A percentile compares a stretch with the other conserved stretches of the same genome.
Evolutionary conservation across 2,329 filamentous ascomycete species (phyloP).

Genomic region (Stenocarpella maydis): DNA sequence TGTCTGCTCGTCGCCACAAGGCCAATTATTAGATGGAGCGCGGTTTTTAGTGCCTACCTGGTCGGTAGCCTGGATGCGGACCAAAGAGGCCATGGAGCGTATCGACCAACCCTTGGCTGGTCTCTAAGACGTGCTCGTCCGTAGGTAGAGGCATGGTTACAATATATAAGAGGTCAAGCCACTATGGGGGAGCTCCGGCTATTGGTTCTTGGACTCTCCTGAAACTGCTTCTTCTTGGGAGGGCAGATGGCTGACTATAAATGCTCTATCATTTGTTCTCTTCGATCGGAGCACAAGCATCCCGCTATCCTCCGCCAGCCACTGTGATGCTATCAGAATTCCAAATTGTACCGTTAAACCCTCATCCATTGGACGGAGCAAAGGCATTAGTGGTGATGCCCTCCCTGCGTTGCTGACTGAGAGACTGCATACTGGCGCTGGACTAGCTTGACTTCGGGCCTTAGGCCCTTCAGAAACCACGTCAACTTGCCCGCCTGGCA

Average conservation of each 20-base stretch:
- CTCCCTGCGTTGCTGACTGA: slow-evolving; percentile 1
- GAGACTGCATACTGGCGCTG: slow-evolving; percentile 15
- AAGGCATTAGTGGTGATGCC: slow-evolving; percentile 30
- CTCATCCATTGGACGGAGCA: neutral
- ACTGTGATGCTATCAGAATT: neutral
- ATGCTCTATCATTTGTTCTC: neutral
- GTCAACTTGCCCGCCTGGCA: neutral
- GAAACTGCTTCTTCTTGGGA: neutral
- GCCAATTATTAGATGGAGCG: too few relatives aligned
- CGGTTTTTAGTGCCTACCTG: slow-evolving; percentile 42
- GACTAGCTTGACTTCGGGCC: neutral
- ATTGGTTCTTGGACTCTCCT: neutral
- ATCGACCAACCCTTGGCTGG: slow-evolving; percentile 47
- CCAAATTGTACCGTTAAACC: neutral
- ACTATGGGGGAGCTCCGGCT: neutral
- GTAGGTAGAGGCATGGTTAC: slow-evolving; percentile 54
- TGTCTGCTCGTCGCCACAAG: too few relatives aligned
- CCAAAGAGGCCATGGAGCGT: slow-evolving; percentile 49
- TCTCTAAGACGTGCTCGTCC: slow-evolving; percentile 49
- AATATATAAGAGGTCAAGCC: neutral
- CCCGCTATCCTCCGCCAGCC: neutral
- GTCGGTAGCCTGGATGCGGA: slow-evolving; percentile 50
- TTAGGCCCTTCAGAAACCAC: neutral
- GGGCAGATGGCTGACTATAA: neutral
- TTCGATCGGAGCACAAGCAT: neutral